Evolutionary conservation across 768 basidiomycete species (phyloP).

Genomic region (Psilocybe subaeruginosa): DNA sequence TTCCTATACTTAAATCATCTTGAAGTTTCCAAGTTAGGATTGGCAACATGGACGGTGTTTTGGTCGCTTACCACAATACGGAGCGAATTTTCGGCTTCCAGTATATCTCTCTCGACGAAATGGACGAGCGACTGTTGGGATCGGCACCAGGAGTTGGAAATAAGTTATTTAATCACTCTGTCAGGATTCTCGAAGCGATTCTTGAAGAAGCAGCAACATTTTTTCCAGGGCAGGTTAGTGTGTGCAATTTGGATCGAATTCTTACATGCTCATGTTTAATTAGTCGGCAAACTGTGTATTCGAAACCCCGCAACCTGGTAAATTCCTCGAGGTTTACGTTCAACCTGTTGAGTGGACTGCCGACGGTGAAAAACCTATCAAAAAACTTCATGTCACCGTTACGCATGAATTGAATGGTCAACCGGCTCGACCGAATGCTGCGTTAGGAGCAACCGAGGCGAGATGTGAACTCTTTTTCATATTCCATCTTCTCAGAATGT

Average conservation of each 20-base stretch:
- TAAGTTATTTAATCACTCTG: constrained; percentile 74
- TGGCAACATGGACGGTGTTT: constrained; percentile 95
- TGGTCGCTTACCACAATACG: constrained; percentile 89
- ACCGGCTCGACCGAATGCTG: constrained; percentile 19
- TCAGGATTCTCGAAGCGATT: constrained; percentile 70
- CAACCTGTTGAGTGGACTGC: constrained; percentile 59
- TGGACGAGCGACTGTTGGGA: constrained; percentile 85
- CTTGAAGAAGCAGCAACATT: constrained; percentile 55
- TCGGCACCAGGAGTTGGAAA: constrained; percentile 55
- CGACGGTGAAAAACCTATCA: constrained; percentile 47
- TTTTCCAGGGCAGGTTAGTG: constrained; percentile 68
- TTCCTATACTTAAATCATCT: neutral
- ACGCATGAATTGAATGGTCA: constrained; percentile 23
- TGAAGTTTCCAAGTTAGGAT: constrained; percentile 93
- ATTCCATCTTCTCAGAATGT: neutral
- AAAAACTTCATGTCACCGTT: constrained; percentile 58
- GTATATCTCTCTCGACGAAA: constrained; percentile 84
- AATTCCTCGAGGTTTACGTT: constrained; percentile 64
- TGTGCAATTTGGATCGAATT: neutral
- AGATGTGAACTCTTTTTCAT: constrained; percentile 13
- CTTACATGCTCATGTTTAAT: neutral
- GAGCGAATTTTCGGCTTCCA: constrained; percentile 91
- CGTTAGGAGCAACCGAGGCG: constrained; percentile 19
- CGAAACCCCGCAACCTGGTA: constrained; percentile 50
- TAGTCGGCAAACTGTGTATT: constrained; percentile 65